A percentile compares a stretch with the other conserved stretches of the same genome.
Evolutionary conservation across 2,329 filamentous ascomycete genomes (phyloP).

Genomic region (Cordyceps fumosorosea): DNA sequence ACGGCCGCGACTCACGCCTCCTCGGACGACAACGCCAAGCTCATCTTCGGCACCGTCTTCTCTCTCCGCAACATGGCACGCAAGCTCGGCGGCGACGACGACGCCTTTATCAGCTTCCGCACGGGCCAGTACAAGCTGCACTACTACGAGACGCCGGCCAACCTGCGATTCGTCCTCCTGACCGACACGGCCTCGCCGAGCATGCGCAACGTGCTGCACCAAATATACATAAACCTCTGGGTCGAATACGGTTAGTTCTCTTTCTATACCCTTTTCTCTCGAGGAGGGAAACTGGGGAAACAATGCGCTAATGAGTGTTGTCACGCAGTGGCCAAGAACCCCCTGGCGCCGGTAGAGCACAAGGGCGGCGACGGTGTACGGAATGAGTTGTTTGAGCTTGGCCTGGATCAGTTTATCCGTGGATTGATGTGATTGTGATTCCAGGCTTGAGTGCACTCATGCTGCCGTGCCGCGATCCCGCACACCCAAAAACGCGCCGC

Average conservation of each 20-base stretch:
- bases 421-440: constrained; percentile 45
- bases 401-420: constrained; percentile 70
- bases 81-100: constrained; percentile 88
- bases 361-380: constrained; percentile 61
- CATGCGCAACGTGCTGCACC: constrained; percentile 89
- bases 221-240: constrained; percentile 97
- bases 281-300: background rate
- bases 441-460: background rate
- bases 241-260: constrained; percentile 74
- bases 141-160: constrained; percentile 97
- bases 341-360: constrained; percentile 61
- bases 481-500: background rate
- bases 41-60: constrained; percentile 96
- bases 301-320: background rate
- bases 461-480: background rate
- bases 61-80: constrained; percentile 94
- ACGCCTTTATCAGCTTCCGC: constrained; percentile 90
- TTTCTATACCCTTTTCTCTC: background rate
- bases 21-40: constrained; percentile 78
- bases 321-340: constrained; percentile 60
- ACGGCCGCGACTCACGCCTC: constrained; percentile 22
- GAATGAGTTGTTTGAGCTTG: constrained; percentile 65
- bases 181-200: constrained; percentile 85
- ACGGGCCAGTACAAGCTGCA: constrained; percentile 96
- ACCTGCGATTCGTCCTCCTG: constrained; percentile 92